Base-by-base conservation (phyloP, 345 rosid genomes). In the Aurinia saxatilis region DNA sequence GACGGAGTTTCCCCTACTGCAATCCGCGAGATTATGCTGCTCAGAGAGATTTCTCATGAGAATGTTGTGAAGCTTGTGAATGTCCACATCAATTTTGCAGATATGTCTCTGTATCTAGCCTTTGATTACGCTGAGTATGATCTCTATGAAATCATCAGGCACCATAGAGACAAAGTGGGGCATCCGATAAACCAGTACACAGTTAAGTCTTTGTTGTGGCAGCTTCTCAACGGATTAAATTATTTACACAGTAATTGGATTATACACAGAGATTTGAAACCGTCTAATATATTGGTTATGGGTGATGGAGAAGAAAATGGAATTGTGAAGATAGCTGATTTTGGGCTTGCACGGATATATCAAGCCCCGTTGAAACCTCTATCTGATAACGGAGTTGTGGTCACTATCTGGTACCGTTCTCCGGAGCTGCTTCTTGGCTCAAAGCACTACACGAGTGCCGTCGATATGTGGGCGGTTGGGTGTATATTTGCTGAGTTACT, bases 1-100 rank as follows among this genome's bases (percentile, higher is more conserved):
- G 99, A 95, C 13, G 99, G 99, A 47, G 95, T 95, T 71, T 95
- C 96, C 45, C 99, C 98, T n/a, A 90, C 99, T 52, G 99, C 99
- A 33, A 90, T 95, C 62, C 96, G 99, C 10, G 99, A 95, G 79
- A 95, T 95, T 72, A 95, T 95, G 99, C 71, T 95, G 72, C 96
- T 95, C 37, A 76, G 96, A 27, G 99, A 95, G 82, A 90, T 95
- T 62, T 44, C 92, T 1, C 95, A 90, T 35, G 99, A 95, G 78
- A 95, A 95, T 58, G 97, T 95, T 9, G 96, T 95, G 68, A 90
- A 84, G 91, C 98, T 95, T 49, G 95, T 90, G 58, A 90, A 95
- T 41, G 99, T 90, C 69, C 99, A 90, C 82, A 95, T 95, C 60
- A 95, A 95, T 73, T 95, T 84, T 40, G 66, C 80, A 18, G 99